Percentiles rank a stretch among this genome's conserved stretches.
phyloP scores from a whole-genome alignment of 352 stramenopile genomes.

The Phytophthora tentaculata region DNA sequence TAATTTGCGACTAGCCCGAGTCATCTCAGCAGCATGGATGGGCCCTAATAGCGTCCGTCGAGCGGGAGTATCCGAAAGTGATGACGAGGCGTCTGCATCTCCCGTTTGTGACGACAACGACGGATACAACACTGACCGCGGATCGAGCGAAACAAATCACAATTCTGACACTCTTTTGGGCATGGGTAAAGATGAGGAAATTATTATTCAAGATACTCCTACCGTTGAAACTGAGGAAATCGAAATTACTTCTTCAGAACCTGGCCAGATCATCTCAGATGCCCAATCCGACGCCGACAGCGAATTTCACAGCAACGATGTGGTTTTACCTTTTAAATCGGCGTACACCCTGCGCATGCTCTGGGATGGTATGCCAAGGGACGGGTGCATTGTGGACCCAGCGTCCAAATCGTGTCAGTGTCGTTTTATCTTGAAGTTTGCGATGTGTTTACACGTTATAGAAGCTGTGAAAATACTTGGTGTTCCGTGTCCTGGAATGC shows the following conservation, averaged over 20 bases:
- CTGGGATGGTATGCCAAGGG: background rate
- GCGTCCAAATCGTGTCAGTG: slow-evolving; percentile 11
- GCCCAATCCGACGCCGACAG: background rate
- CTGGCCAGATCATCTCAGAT: background rate
- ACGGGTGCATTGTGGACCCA: background rate
- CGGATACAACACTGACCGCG: background rate
- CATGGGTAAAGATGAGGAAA: background rate
- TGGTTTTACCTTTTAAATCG: slow-evolving; percentile 7
- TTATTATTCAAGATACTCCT: background rate
- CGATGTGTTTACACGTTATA: slow-evolving; percentile 12
- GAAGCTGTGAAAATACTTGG: slow-evolving; percentile 9
- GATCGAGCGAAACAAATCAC: background rate
- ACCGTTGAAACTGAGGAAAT: too few species aligned
- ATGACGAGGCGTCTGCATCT: too few species aligned
- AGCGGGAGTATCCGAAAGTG: background rate
- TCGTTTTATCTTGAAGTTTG: slow-evolving; percentile 7
- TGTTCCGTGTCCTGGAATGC: slow-evolving; percentile 4
- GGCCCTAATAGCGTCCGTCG: background rate
- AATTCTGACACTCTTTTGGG: background rate
- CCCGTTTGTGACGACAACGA: background rate
- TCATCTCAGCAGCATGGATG: background rate
- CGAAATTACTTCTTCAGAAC: too few species aligned
- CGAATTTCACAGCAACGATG: background rate
- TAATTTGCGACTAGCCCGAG: background rate
- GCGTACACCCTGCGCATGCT: slow-evolving; percentile 2